Base-by-base conservation (phyloP, 805 yeast species). In the Pichia californica region DNA sequence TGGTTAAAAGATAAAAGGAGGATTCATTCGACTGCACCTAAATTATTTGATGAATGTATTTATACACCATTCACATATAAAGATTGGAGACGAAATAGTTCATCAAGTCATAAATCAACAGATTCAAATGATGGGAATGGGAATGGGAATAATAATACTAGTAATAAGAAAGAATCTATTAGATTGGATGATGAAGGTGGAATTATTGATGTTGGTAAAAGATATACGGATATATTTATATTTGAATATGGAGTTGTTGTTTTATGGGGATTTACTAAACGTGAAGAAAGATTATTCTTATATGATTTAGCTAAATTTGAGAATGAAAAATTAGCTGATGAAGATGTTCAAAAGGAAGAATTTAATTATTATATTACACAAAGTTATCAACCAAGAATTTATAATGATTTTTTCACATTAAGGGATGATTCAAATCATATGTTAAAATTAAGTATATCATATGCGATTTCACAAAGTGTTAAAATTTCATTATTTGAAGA, bases 191-290 rank as follows among this genome's bases (percentile, higher is more conserved):
- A 87, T 55, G 96, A 89, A 60, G 98, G 98, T 45, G 96, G 96
- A 27, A 96, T 88, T 52, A 86, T 91, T 40, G 91, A 88, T 54
- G 81, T 91, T 38, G 88, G 89, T 41, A 83, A 81, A 54, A 73
- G 77, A 46, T 73, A 76, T 25, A 81, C 81, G 9, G 98, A 89
- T 58, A 70, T 88, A 8, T 93, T 89, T 57, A 69, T 93, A 7
- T 93, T 93, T 67, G 96, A 89, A 56, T 93, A 93, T 62, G 99
- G 99, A 18, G 99, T 93, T n/a, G 80, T 88, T 27, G 95, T 93
- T 1, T 66, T 93, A 69, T 93, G 99, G 99, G 99, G 99, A 0
- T 93, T 87, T 57, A 77, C 88, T 2, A 73, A 79, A 42, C 74
- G 79, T 41, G 98, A 93, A 62, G 99, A 93, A 59, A 69, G 71